These are phyloP conservation scores for Aspergillus sp. DNA, from an alignment of 2,329 filamentous ascomycete genomes.

Conservation along the genomic window DNA sequence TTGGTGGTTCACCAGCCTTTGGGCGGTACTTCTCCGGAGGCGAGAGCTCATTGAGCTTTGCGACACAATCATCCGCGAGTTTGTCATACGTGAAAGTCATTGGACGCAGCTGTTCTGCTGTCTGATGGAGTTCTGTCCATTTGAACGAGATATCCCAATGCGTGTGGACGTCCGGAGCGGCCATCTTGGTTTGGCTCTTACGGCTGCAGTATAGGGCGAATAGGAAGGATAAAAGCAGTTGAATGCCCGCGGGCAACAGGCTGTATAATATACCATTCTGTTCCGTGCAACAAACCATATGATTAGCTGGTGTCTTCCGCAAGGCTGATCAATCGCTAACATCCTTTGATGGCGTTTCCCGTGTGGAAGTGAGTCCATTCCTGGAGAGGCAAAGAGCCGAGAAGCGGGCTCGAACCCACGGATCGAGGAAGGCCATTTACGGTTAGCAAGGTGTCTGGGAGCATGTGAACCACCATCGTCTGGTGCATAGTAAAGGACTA, in stretches of 20 bases:
- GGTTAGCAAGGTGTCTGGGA: constrained; percentile 3
- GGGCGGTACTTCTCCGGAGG: constrained; percentile 35
- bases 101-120: constrained; percentile 57
- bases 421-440: constrained; percentile 12
- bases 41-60: constrained; percentile 62
- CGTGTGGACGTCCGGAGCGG: constrained; percentile 18
- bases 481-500: not conserved
- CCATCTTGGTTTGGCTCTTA: constrained; percentile 1
- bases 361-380: constrained; percentile 4
- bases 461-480: not conserved
- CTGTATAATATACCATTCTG: constrained; percentile 1
- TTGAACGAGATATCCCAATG: constrained; percentile 68
- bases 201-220: not conserved
- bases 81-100: constrained; percentile 68
- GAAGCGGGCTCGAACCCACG: constrained; percentile 6
- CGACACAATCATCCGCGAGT: constrained; percentile 65
- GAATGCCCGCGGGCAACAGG: constrained; percentile 2
- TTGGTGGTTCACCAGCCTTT: constrained; percentile 7
- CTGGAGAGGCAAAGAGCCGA: constrained; percentile 6
- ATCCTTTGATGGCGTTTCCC: not conserved
- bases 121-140: constrained; percentile 65
- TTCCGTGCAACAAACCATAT: not conserved
- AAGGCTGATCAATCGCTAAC: not conserved
- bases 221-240: not conserved
- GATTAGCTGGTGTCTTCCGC: not conserved